phyloP scores from a whole-genome alignment of 1,284 basidiomycete genomes.

The Porogramme epimiltina region DNA sequence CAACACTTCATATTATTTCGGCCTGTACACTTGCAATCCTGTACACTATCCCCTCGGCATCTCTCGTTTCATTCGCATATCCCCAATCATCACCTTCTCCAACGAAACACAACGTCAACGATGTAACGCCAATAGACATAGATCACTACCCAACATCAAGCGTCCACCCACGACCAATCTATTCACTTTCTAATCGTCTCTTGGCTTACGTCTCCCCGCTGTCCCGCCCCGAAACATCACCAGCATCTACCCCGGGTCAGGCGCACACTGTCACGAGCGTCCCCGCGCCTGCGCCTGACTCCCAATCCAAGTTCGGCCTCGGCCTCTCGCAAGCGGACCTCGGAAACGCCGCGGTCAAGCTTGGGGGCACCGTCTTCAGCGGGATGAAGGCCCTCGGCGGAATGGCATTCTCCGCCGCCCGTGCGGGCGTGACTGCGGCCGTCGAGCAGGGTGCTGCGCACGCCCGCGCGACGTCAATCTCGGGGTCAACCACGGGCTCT shows the following conservation, averaged over 20 bases:
- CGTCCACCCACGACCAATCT: slow-evolving; percentile 46
- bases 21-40: slow-evolving; percentile 52
- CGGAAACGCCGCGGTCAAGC: slow-evolving; percentile 54
- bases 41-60: slow-evolving; percentile 50
- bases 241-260: slow-evolving; percentile 20
- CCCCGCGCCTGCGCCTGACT: slow-evolving; percentile 5
- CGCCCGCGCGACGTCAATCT: neutral
- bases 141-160: slow-evolving; percentile 15
- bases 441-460: slow-evolving; percentile 11
- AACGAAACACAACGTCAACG: slow-evolving; percentile 22
- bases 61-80: slow-evolving; percentile 42
- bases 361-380: slow-evolving; percentile 61
- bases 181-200: slow-evolving; percentile 61
- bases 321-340: slow-evolving; percentile 46
- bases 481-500: no score
- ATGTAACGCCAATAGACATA: slow-evolving; percentile 42
- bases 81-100: slow-evolving; percentile 22
- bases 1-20: slow-evolving; percentile 59
- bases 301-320: slow-evolving; percentile 17
- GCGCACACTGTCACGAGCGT: slow-evolving; percentile 26
- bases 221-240: slow-evolving; percentile 22
- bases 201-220: slow-evolving; percentile 60
- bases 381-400: slow-evolving; percentile 68
- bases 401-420: slow-evolving; percentile 56
- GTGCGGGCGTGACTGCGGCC: slow-evolving; percentile 30